phyloP scores from a whole-genome alignment of 305 asterid genomes.

The Rubia peregrina region DNA sequence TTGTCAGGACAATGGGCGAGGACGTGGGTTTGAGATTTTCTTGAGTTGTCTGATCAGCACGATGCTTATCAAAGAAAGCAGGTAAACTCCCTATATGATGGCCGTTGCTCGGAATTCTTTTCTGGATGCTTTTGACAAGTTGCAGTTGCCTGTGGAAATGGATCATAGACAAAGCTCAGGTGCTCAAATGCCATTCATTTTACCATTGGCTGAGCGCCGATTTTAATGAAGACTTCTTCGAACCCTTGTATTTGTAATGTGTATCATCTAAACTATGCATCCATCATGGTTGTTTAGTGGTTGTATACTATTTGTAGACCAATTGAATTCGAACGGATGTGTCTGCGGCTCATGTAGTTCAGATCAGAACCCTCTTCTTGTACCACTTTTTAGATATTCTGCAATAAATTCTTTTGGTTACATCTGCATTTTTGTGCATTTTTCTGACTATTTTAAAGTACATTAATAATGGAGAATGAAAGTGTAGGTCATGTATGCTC shows the following conservation, averaged over 20 bases:
- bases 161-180: constrained; percentile 6
- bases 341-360: constrained; percentile 10
- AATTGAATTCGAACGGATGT: neutral
- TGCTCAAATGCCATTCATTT: constrained; percentile 25
- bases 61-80: constrained; percentile 3
- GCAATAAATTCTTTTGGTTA: constrained; percentile 13
- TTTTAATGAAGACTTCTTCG: constrained; percentile 11
- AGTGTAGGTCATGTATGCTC: neutral
- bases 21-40: constrained; percentile 32
- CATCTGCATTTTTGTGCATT: neutral
- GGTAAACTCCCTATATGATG: constrained; percentile 20
- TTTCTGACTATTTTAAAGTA: neutral
- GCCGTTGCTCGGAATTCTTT: constrained; percentile 12
- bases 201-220: constrained; percentile 29
- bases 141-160: constrained; percentile 17
- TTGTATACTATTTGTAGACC: constrained; percentile 21
- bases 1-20: constrained; percentile 64
- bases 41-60: constrained; percentile 3
- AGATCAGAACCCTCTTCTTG: neutral
- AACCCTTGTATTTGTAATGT: constrained; percentile 11
- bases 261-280: neutral
- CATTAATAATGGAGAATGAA: neutral
- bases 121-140: constrained; percentile 15
- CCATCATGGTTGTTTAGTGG: constrained; percentile 2
- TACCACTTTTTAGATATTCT: constrained; percentile 5